Evolutionary conservation across 2,329 filamentous ascomycete species (phyloP).

Genomic region (Fusarium goolgardi): DNA sequence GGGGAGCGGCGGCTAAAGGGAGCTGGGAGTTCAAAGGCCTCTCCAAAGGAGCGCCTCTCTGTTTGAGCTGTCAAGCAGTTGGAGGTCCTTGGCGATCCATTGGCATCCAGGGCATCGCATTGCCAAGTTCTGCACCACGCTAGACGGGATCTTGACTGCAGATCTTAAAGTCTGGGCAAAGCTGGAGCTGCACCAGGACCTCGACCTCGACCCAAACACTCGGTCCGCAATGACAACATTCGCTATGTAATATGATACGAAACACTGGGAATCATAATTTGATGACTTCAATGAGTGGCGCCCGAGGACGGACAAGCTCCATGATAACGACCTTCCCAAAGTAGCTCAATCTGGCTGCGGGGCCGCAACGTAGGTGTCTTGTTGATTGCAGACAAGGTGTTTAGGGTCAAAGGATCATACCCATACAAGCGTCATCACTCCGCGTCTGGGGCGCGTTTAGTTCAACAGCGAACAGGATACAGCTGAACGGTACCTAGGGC

Average conservation of each 20-base stretch:
- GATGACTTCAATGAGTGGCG: constrained; percentile 9
- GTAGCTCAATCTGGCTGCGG: constrained; percentile 37
- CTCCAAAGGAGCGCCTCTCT: neutral
- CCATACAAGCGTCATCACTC: constrained; percentile 24
- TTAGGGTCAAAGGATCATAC: constrained; percentile 9
- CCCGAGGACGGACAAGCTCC: constrained; percentile 7
- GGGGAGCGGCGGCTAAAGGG: constrained; percentile 16
- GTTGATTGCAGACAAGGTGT: constrained; percentile 28
- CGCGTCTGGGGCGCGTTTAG: constrained; percentile 25
- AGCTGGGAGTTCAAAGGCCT: constrained; percentile 12
- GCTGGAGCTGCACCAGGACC: constrained; percentile 6
- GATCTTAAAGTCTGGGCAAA: constrained; percentile 41
- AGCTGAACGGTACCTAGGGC: constrained; percentile 12
- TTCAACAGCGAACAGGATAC: constrained; percentile 6
- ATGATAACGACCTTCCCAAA: constrained; percentile 43
- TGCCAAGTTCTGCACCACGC: constrained; percentile 34
- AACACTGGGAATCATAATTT: neutral
- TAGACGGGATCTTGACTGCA: constrained; percentile 21
- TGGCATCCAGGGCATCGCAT: constrained; percentile 30
- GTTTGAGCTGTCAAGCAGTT: constrained; percentile 7
- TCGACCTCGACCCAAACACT: constrained; percentile 11
- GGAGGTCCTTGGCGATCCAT: constrained; percentile 23
- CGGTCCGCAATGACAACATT: constrained; percentile 25
- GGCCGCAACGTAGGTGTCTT: constrained; percentile 2
- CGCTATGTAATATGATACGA: constrained; percentile 1